Percentiles rank a stretch among this genome's conserved stretches.
Conservation (phyloP, 441 rosid genomes). For the Syzygium syzygioides region DNA sequence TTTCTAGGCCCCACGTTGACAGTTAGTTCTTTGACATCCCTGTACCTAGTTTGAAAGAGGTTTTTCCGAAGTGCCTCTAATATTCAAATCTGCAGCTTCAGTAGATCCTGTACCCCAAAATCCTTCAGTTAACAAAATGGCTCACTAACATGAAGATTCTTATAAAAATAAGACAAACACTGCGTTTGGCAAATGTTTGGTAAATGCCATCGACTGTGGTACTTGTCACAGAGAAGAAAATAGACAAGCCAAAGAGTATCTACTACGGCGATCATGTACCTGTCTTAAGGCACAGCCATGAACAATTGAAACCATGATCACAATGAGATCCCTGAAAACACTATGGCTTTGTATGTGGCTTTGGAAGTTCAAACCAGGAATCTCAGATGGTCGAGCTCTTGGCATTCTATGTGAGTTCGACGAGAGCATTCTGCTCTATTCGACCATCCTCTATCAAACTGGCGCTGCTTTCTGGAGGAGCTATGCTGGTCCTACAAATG, state of each 20-base stretch:
- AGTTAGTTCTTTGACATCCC: not conserved
- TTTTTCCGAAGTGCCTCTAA: not conserved
- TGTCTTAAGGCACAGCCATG: not conserved
- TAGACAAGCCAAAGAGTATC: not conserved
- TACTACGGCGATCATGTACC: not conserved
- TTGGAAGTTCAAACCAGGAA: not conserved
- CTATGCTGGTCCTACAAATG: conserved; percentile 24
- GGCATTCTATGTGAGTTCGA: not conserved
- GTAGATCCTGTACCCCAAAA: not conserved
- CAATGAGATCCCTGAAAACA: not conserved
- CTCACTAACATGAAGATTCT: not conserved
- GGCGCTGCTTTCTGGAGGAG: not conserved
- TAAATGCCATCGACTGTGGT: not conserved
- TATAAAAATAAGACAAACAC: not conserved
- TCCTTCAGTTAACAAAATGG: not conserved
- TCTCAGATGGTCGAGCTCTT: not conserved
- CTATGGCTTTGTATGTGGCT: not conserved
- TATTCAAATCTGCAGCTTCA: not conserved
- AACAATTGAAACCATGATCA: not conserved
- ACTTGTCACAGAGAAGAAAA: not conserved
- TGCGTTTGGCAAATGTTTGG: not conserved
- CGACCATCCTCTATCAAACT: not conserved
- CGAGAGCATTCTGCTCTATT: not conserved
- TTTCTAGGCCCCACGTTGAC: not conserved
- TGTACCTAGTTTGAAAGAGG: not conserved